phyloP scores from a whole-genome alignment of 208 protist genomes.

The Crithidia brevicula region DNA sequence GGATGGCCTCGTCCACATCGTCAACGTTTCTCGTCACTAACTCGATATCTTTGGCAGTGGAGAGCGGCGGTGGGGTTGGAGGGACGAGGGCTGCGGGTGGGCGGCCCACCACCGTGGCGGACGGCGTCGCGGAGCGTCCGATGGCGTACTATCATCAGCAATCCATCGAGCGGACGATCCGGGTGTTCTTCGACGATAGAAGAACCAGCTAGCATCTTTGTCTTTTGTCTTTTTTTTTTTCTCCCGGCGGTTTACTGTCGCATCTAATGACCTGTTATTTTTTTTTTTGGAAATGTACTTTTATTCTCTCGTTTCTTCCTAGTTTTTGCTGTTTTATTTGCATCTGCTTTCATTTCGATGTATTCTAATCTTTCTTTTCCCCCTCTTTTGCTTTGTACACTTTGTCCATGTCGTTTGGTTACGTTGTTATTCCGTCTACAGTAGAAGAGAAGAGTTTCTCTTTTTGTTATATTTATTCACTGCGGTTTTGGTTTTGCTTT shows the following conservation, averaged over 20 bases:
- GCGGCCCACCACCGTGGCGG: neutral
- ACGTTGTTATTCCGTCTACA: no score
- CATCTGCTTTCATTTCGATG: no score
- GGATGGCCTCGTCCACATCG: neutral
- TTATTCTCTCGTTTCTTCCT: neutral
- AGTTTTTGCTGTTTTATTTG: neutral
- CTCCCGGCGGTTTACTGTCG: no score
- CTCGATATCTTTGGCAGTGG: neutral
- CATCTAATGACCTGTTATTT: neutral
- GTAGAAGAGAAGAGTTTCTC: no score
- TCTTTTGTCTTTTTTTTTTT: slow-evolving; percentile 3
- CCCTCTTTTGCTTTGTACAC: neutral
- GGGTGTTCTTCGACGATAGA: slow-evolving; percentile 35
- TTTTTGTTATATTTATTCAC: no score
- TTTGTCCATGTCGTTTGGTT: no score
- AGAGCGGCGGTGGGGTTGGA: neutral
- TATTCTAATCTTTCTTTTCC: neutral
- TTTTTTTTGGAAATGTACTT: neutral
- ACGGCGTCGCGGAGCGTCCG: slow-evolving; percentile 12
- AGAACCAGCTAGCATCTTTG: neutral
- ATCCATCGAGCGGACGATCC: slow-evolving; percentile 40
- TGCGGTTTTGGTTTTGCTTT: no score
- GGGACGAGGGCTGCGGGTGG: slow-evolving; percentile 12
- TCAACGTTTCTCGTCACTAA: slow-evolving; percentile 18
- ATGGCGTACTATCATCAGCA: slow-evolving; percentile 34